Evolutionary conservation across 805 yeast species (phyloP).

Genomic region (Kodamaea lidongshanica): DNA sequence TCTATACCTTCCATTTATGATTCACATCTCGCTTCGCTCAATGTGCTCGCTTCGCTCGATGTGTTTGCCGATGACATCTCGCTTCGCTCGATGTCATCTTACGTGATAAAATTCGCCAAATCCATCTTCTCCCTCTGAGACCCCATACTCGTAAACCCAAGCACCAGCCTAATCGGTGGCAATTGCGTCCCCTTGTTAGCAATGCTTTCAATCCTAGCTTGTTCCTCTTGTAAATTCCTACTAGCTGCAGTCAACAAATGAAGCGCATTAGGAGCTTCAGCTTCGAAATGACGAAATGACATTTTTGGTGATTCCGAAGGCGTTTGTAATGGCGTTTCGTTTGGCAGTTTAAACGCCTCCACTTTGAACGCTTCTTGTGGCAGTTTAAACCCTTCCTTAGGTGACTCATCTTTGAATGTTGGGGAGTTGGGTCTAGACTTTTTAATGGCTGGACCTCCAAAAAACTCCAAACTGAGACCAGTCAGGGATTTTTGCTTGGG

Average conservation of each 20-base stretch:
- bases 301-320: conserved; percentile 44
- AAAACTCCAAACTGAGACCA: conserved; percentile 33
- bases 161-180: conserved; percentile 38
- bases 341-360: no score
- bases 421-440: conserved; percentile 48
- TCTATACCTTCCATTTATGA: no score
- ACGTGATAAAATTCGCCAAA: conserved; percentile 8
- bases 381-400: no score
- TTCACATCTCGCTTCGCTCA: no score
- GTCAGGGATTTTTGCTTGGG: conserved; percentile 27
- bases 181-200: conserved; percentile 36
- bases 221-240: conserved; percentile 21
- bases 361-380: no score
- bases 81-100: no score
- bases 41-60: no score
- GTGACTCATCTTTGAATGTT: conserved; percentile 8
- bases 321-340: conserved; percentile 45
- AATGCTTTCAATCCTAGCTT: conserved; percentile 19
- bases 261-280: conserved; percentile 14
- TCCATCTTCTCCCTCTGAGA: conserved; percentile 5
- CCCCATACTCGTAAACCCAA: conserved; percentile 18
- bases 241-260: conserved; percentile 19
- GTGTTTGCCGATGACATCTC: no score
- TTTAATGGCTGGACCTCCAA: conserved; percentile 19
- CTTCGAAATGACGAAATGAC: conserved; percentile 5